Percentiles rank a stretch among this genome's conserved stretches.
These are phyloP conservation scores for Rhynchosporium agropyri DNA, from an alignment of 2,329 filamentous ascomycete species.

Conservation along the genomic window DNA sequence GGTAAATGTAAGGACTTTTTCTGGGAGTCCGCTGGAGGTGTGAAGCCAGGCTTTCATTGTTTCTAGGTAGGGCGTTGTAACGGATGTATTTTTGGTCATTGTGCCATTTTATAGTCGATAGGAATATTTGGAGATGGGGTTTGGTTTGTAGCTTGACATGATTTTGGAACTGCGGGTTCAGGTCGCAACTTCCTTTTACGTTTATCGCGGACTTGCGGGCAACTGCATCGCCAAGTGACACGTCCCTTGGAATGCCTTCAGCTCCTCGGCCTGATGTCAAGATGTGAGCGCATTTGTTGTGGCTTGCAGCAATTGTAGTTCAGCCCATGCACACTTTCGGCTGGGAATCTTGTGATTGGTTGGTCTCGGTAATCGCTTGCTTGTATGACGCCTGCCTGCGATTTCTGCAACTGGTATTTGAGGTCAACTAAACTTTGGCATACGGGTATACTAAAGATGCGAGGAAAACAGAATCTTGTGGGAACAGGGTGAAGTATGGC, in stretches of 20 bases:
- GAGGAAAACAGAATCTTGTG: too few species aligned
- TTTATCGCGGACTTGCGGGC: background rate
- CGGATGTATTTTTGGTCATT: too few species aligned
- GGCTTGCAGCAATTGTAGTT: background rate
- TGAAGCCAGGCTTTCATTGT: constrained; percentile 22
- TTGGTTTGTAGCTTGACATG: too few species aligned
- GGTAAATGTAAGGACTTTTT: constrained; percentile 15
- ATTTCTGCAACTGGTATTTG: background rate
- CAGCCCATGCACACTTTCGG: background rate
- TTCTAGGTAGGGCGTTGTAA: background rate
- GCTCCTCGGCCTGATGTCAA: background rate
- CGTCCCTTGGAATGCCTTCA: background rate
- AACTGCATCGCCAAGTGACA: constrained; percentile 7
- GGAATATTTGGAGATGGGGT: too few species aligned
- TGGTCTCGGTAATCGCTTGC: background rate
- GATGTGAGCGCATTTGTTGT: background rate
- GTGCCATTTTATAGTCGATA: background rate
- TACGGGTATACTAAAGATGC: too few species aligned
- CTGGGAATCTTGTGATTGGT: background rate
- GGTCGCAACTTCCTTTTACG: background rate
- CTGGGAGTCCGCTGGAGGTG: constrained; percentile 8
- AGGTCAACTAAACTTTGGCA: background rate
- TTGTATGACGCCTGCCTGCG: constrained; percentile 2
- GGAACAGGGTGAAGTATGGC: too few species aligned
- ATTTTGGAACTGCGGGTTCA: background rate